Base-by-base conservation (phyloP, 352 stramenopile genomes). In the Globisporangium canariense region DNA sequence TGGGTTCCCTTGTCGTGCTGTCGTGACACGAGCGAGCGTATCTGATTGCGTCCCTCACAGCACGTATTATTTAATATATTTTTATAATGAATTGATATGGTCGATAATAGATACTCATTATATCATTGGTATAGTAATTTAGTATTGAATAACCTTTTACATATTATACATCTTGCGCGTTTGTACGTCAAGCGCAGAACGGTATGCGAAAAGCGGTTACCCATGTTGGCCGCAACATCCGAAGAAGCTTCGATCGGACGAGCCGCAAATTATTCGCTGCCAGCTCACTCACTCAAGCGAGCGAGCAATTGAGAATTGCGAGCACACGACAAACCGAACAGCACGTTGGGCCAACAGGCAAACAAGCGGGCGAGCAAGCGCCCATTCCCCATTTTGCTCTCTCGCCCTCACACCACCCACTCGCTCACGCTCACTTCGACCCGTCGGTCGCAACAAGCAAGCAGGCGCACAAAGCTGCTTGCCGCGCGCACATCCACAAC, bases 171-270 rank as follows among this genome's bases (percentile, higher is more conserved):
- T 16, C 10, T 1, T 4, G 16, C 0, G 0, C 2, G 52, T 58
- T 32, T 5, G 9, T 18, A 46, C 32, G 8, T 30, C 7, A 34
- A 25, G 7, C n/a, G 3, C 5, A 1, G 1, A n/a, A 2, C 18
- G 34, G 50, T 65, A 50, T 65, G 59, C 59, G 59, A 65, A 65
- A 65, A 53, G 47, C 34, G 51, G 28, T 58, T 30, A 51, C 46
- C 32, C 47, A 65, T 52, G 30, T 65, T n/a, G 16, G 58, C 58
- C 45, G 25, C 41, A 40, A 40, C 58, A 13, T 43, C 51, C 3
- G 28, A 52, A 62, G 57, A 62, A 62, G 43, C 57, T 62, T 62
- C 57, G 57, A 62, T 55, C 43, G 57, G 57, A 62, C 57, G 57
- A 62, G 43, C 57, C 57, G 40, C 57, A 61, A 61, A 61, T 61